Percentiles rank a stretch among this genome's conserved stretches.
Evolutionary conservation across 2,329 filamentous ascomycete genomes (phyloP).

Genomic region (Conoideocrella luteorostrata): DNA sequence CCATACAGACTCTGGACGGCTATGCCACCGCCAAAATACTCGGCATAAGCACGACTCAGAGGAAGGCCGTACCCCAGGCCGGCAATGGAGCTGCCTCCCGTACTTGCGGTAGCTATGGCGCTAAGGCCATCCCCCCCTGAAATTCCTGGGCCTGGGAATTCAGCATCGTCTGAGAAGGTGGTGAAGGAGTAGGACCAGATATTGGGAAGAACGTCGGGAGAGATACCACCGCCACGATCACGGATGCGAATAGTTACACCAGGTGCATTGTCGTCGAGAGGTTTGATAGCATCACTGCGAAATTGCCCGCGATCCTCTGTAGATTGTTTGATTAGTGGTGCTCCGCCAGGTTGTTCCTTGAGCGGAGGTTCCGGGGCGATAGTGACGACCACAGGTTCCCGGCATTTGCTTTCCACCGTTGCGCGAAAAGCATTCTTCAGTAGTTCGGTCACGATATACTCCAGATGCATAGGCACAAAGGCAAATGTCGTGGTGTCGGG

Average conservation of each 20-base stretch:
- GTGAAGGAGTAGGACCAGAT: slow-evolving; percentile 99
- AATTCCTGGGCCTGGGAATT: slow-evolving; percentile 32
- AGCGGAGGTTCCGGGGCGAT: slow-evolving; percentile 64
- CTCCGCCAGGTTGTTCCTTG: slow-evolving; percentile 17
- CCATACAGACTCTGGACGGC: slow-evolving; percentile 92
- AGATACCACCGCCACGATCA: slow-evolving; percentile 90
- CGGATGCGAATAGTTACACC: slow-evolving; percentile 93
- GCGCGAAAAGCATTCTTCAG: slow-evolving; percentile 96
- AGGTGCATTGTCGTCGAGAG: slow-evolving; percentile 60
- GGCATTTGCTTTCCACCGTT: slow-evolving; percentile 76
- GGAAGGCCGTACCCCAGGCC: slow-evolving; percentile 91
- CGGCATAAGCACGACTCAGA: slow-evolving; percentile 85
- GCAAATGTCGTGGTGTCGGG: slow-evolving; percentile 75
- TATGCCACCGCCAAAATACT: slow-evolving; percentile 96
- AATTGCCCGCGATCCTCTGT: slow-evolving; percentile 34
- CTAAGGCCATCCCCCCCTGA: slow-evolving; percentile 59
- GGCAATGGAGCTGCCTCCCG: slow-evolving; percentile 76
- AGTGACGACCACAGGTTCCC: slow-evolving; percentile 83
- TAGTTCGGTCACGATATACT: slow-evolving; percentile 95
- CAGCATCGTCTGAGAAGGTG: slow-evolving; percentile 67
- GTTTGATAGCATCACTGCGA: slow-evolving; percentile 43
- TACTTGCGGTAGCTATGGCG: slow-evolving; percentile 65
- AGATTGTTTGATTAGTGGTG: slow-evolving; percentile 26
- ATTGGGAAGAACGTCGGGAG: slow-evolving; percentile 72
- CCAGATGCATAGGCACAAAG: slow-evolving; percentile 90